phyloP scores from a whole-genome alignment of 805 yeast species.

The Debaryomyces tyrocola region DNA sequence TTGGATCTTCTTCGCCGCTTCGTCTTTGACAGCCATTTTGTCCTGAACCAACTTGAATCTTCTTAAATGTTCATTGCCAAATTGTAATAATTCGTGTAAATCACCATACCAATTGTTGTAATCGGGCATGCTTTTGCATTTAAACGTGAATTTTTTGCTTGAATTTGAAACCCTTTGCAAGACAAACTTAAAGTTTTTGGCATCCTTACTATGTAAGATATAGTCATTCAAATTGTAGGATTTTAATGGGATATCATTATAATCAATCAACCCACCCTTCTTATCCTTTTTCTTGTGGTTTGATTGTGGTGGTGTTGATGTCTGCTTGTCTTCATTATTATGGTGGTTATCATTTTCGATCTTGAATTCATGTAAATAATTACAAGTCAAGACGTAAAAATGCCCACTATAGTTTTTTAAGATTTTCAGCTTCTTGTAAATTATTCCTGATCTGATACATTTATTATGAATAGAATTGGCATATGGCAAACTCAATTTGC shows the following conservation, averaged over 20 bases:
- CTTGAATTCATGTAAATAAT: conserved; percentile 44
- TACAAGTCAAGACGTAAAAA: conserved; percentile 42
- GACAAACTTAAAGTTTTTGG: conserved; percentile 33
- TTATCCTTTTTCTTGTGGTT: conserved; percentile 27
- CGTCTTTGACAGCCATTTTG: conserved; percentile 29
- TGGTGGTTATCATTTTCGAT: conserved; percentile 22
- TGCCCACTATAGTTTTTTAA: conserved; percentile 37
- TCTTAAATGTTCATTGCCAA: conserved; percentile 42
- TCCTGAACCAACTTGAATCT: conserved; percentile 51
- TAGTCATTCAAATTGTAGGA: conserved; percentile 44
- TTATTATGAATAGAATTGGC: conserved; percentile 38
- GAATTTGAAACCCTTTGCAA: conserved; percentile 26
- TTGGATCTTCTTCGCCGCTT: neutral
- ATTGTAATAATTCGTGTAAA: conserved; percentile 50
- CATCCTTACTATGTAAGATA: conserved; percentile 31
- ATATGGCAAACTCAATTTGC: conserved; percentile 34
- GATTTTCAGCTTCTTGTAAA: conserved; percentile 42
- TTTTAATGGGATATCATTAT: conserved; percentile 38
- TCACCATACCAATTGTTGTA: conserved; percentile 56
- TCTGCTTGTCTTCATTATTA: conserved; percentile 3
- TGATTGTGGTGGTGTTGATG: conserved; percentile 6
- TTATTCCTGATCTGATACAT: conserved; percentile 38
- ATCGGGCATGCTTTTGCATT: conserved; percentile 45
- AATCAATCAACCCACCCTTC: conserved; percentile 41
- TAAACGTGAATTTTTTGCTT: conserved; percentile 38